Base-by-base conservation (phyloP, 1,284 basidiomycete genomes). In the Schizophyllum amplum region DNA sequence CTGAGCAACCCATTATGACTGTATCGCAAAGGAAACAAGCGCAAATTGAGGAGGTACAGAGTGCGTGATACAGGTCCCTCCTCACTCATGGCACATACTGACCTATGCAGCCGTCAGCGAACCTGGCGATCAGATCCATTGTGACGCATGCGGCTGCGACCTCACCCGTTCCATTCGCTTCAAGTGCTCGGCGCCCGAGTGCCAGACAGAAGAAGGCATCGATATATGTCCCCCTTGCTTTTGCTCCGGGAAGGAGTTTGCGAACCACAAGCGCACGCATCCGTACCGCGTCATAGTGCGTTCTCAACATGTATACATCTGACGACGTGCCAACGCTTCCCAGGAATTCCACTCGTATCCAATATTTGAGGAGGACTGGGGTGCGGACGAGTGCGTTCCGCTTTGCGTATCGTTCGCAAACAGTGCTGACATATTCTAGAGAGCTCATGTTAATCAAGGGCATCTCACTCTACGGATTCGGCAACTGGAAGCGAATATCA, bases 401-500 rank as follows among this genome's bases (percentile, higher is more conserved):
- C 55, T 23, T 20, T 5, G 52, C 22, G 23, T 51, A 26, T 42
- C 33, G 23, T 49, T 46, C 20, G 4, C 1, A 54, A 23, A 54
- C 53, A n/a, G 33, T 55, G 24, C 22, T 49, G 22, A 60, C 50
- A 26, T 51, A 58, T 46, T 54, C 11, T 61, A 93, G 91, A 72
- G 97, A 99, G 70, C 77, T 98, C 1, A 76, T 98, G 9, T 78
- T 99, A 27, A 79, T 98, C 54, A 94, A 97, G 59, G 97, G 94
- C 9, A 87, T 95, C 56, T 83, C 92, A 26, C 80, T 85, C 33
- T 92, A 94, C 66, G 96, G 96, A 1, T 72, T 99, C 22, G 97
- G 97, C 13, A 99, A 98, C 71, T 99, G 96, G 96, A 87, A 90
- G 67, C 95, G 96, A 67, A 93, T 97, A 54, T 91, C 95, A 1